Base-by-base conservation (phyloP, 169 alveolate species). In the Toxoplasma gondii region DNA sequence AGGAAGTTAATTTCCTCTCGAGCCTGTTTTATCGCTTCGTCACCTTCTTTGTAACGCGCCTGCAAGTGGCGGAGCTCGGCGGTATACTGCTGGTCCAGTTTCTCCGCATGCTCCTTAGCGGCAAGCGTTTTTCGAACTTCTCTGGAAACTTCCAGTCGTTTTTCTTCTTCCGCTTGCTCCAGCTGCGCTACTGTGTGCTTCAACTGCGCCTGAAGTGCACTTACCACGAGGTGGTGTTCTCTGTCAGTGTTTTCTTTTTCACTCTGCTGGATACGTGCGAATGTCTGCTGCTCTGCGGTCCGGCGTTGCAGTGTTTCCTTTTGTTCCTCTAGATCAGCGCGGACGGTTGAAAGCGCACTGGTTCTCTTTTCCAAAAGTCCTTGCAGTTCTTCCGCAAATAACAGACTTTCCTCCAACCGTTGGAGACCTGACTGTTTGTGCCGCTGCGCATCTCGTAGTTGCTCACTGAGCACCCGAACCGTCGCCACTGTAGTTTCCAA, bases 21-120 rank as follows among this genome's bases (percentile, higher is more conserved):
- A 29, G 86, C 86, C n/a, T 78, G 86, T 78, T n/a, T 78, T 12
- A 78, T n/a, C 39, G 86, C 86, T 78, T 78, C 86, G 49, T 27
- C 44, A 2, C 29, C 29, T n/a, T 19, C 49, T 19, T 78, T 31
- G 86, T n/a, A 38, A 29, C 43, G 27, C 86, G 39, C 45, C 86
- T 78, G 86, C 86, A 78, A 10, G 45, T 17, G 86, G n/a, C 27
- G 45, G n/a, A 78, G 22, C 86, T n/a, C 45, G 39, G 86, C 39
- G n/a, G 86, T 78, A 45, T 78, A 78, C 31, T 78, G 86, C 86
- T 78, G 49, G 49, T 78, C 86, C 19, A 78, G 86, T n/a, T 38
- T 45, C n/a, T 78, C n/a, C 10, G 86, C 86, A 29, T 38, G 86
- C 43, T 78, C 45, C 86, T 78, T 78, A 16, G 86, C 86, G 2